Evolutionary conservation across 208 protist genomes (phyloP).

Genomic region (Leishmania tropica): DNA sequence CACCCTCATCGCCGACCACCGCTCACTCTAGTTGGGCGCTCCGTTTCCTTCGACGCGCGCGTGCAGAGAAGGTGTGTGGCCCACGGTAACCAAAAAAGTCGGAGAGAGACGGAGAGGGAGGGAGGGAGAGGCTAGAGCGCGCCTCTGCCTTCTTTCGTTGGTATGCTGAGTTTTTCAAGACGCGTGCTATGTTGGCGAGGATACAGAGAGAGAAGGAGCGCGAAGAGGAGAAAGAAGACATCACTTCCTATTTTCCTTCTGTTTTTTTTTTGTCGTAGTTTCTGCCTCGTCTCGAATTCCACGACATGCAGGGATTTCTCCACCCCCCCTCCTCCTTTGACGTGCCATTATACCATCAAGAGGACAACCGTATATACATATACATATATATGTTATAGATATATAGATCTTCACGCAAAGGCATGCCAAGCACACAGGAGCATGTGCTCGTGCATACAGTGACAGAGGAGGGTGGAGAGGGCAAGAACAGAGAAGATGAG

Average conservation of each 20-base stretch:
- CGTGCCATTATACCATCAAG: background rate
- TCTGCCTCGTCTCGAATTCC: background rate
- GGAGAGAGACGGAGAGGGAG: background rate
- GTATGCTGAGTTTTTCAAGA: background rate
- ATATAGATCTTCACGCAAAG: too few species aligned
- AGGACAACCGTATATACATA: too few species aligned
- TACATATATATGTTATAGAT: too few species aligned
- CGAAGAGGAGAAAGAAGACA: background rate
- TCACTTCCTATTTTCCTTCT: background rate
- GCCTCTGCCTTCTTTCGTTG: background rate
- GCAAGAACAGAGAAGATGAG: background rate
- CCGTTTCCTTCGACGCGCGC: background rate
- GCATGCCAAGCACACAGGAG: background rate
- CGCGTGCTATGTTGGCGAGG: background rate
- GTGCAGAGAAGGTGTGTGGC: background rate
- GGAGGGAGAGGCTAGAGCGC: too few species aligned
- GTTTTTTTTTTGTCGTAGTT: background rate
- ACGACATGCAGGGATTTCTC: background rate
- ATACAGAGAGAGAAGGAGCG: background rate
- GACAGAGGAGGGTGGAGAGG: background rate
- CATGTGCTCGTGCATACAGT: background rate
- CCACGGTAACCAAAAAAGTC: background rate
- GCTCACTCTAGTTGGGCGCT: background rate
- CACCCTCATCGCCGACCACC: background rate
- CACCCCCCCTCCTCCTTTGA: background rate